Base-by-base conservation (phyloP, 139 green algal genomes). In the Coelastrella sp. region DNA sequence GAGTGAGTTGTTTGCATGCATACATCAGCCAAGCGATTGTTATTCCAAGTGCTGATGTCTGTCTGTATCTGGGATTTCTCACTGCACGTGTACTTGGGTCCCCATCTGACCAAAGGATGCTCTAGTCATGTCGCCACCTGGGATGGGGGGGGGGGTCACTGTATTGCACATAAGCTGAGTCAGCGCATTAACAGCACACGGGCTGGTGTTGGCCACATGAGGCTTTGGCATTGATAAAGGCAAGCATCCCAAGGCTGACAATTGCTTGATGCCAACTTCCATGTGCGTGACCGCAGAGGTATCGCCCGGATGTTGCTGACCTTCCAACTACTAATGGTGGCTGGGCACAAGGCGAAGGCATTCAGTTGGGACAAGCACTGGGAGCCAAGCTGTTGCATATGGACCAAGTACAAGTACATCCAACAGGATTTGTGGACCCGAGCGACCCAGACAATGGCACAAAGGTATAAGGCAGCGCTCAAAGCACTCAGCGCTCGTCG, bases 321-420 rank as follows among this genome's bases (percentile, higher is more conserved):
- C 93, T 96, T 54, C 88, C 95, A 20, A 98, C 95, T 58, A 97
- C 96, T 87, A 98, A 98, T 90, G 96, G 96, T 8, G 91, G 93
- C 20, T 97, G 92, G 94, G 95, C 95, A 0, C 90, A 86, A 58
- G 96, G 96, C 0, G 95, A 97, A 57, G 94, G 87, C 6, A 86
- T 98, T 80, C 22, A 71, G 56, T 77, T 97, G 65, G 96, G 90
- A 0, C 16, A 77, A n/a, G 85, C 59, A 14, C 89, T 92, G 13
- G 94, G 94, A 0, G 93, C 91, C 3, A 23, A 11, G 10, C 89
- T 97, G 66, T 73, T 94, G 64, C 77, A 96, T 71, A 80, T 97
- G 91, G 93, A 95, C n/a, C 85, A 96, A 59, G 95, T 98, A 76
- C 96, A 98, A 90, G 80, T 86, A 5, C 80, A 86, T 58, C 80